Conservation (phyloP, 1,284 basidiomycete species). For the Sanghuangporus weigelae region DNA sequence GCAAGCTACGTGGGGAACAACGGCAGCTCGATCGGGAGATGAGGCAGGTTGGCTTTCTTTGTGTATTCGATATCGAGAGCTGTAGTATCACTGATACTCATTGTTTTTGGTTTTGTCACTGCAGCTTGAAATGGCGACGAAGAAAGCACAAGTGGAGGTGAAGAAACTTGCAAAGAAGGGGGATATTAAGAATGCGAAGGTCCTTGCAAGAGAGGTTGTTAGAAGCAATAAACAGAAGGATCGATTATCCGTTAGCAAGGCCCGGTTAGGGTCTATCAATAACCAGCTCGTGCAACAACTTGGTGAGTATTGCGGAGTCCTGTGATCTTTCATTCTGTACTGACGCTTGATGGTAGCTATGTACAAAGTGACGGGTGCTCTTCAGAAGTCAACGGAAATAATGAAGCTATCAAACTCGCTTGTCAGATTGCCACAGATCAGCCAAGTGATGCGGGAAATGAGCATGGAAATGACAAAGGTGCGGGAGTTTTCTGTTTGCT, state of each 20-base stretch:
- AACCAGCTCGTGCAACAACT: slow-evolving; percentile 92
- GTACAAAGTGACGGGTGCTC: slow-evolving; percentile 93
- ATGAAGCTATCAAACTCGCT: slow-evolving; percentile 97
- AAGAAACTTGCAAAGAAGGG: slow-evolving; percentile 91
- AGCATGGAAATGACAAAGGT: slow-evolving; percentile 99
- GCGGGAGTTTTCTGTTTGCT: slow-evolving; percentile 13
- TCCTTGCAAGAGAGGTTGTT: slow-evolving; percentile 93
- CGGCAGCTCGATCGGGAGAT: slow-evolving; percentile 87
- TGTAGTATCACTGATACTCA: not conserved
- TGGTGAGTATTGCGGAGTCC: slow-evolving; percentile 48
- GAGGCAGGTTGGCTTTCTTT: slow-evolving; percentile 67
- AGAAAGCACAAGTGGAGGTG: slow-evolving; percentile 77
- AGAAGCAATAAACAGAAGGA: slow-evolving; percentile 94
- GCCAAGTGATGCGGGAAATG: slow-evolving; percentile 94
- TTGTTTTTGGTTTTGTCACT: not conserved
- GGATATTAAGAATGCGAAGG: slow-evolving; percentile 88
- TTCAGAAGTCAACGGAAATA: slow-evolving; percentile 98
- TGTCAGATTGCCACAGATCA: slow-evolving; percentile 89
- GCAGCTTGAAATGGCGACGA: slow-evolving; percentile 80
- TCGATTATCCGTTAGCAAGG: slow-evolving; percentile 88
- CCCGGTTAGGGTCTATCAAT: slow-evolving; percentile 86
- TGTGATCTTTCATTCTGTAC: slow-evolving; percentile 5
- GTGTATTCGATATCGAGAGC: not conserved
- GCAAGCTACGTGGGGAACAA: slow-evolving; percentile 74
- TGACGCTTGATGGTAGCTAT: slow-evolving; percentile 57